These are phyloP conservation scores for Paratrypanosoma confusum DNA, from an alignment of 208 protist species.

Conservation along the genomic window DNA sequence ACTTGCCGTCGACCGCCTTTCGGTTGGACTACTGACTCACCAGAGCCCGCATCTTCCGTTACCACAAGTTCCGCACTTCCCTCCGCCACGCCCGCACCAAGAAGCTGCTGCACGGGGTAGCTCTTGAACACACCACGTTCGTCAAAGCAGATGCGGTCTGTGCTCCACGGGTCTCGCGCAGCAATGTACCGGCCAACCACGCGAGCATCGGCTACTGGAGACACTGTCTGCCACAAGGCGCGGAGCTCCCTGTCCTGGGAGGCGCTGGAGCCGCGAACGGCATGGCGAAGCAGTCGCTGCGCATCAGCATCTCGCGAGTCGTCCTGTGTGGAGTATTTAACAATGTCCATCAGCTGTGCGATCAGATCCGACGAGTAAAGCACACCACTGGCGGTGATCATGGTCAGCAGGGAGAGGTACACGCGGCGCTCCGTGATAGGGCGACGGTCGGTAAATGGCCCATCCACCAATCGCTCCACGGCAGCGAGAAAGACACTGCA, in stretches of 20 bases:
- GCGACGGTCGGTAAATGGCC: slow-evolving; percentile 43
- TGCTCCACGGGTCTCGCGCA: slow-evolving; percentile 54
- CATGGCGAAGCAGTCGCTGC: slow-evolving; percentile 59
- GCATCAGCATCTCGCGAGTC: slow-evolving; percentile 46
- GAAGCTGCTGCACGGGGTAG: slow-evolving; percentile 26
- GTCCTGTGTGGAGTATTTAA: slow-evolving; percentile 66
- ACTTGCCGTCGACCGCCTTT: too few species aligned
- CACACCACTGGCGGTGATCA: slow-evolving; percentile 71
- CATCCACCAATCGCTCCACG: slow-evolving; percentile 58
- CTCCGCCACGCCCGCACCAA: background rate
- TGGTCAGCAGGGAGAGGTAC: slow-evolving; percentile 64
- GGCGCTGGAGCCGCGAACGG: slow-evolving; percentile 50
- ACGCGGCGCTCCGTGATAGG: slow-evolving; percentile 50
- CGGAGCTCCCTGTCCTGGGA: slow-evolving; percentile 41
- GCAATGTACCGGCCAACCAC: slow-evolving; percentile 73
- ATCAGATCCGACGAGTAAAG: slow-evolving; percentile 68
- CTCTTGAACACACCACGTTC: slow-evolving; percentile 26
- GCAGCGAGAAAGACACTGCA: slow-evolving; percentile 67
- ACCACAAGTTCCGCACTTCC: slow-evolving; percentile 12
- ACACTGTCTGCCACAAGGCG: slow-evolving; percentile 40
- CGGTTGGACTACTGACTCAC: background rate
- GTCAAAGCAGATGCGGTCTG: slow-evolving; percentile 53
- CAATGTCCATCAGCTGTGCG: slow-evolving; percentile 79
- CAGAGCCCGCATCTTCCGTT: slow-evolving; percentile 7
- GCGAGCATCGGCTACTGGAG: slow-evolving; percentile 40